These are phyloP conservation scores for Vitellaria paradoxa DNA, from an alignment of 179 eudicot species.

Conservation along the genomic window DNA sequence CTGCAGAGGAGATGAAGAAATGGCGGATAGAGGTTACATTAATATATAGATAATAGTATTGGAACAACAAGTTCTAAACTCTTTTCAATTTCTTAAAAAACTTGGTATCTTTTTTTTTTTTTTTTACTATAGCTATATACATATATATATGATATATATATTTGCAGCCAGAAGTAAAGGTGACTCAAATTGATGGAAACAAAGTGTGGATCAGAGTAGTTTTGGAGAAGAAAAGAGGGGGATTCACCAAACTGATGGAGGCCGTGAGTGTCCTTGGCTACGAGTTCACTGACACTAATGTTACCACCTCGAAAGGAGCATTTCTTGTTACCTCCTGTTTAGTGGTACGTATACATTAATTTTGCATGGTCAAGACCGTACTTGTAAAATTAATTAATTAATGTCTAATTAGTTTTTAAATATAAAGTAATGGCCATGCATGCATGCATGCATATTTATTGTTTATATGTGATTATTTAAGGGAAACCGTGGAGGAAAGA, in stretches of 20 bases:
- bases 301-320: slow-evolving; percentile 59
- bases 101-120: not conserved
- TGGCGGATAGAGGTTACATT: slow-evolving; percentile 51
- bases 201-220: slow-evolving; percentile 75
- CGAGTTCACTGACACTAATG: slow-evolving; percentile 49
- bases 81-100: not conserved
- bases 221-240: slow-evolving; percentile 48
- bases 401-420: not conserved
- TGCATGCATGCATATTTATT: not conserved
- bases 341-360: slow-evolving; percentile 49
- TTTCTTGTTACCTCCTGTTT: slow-evolving; percentile 58
- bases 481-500: slow-evolving; percentile 34
- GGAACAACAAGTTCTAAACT: not conserved
- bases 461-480: slow-evolving; percentile 2
- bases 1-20: slow-evolving; percentile 40
- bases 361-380: not conserved
- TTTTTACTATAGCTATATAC: too few relatives aligned
- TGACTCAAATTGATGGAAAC: slow-evolving; percentile 42
- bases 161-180: slow-evolving; percentile 63
- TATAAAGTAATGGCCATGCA: not conserved
- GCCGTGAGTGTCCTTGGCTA: slow-evolving; percentile 53
- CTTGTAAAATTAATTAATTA: not conserved
- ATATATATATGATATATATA: not conserved
- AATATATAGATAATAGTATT: not conserved
- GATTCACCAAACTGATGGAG: slow-evolving; percentile 56